Percentiles rank a stretch among this genome's conserved stretches.
Evolutionary conservation across 257 asterid species (phyloP).

Genomic region (Penstemon barbatus): DNA sequence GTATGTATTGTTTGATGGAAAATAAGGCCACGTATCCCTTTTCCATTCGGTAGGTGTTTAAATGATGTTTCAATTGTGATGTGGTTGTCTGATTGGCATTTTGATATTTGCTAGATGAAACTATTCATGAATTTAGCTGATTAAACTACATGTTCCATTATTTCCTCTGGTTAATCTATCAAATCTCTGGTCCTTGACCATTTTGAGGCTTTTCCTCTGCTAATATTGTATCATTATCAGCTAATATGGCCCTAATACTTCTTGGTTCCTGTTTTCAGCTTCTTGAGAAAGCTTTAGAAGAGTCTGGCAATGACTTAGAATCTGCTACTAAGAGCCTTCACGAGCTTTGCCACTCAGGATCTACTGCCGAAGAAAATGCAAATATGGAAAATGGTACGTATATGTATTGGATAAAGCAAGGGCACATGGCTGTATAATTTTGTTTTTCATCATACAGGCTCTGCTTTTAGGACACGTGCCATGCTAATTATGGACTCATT

Average conservation of each 20-base stretch:
- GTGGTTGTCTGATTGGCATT: neutral
- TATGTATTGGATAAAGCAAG: constrained; percentile 13
- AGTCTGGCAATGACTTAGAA: constrained; percentile 56
- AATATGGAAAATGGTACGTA: constrained; percentile 41
- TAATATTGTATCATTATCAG: neutral
- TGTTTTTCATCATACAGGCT: neutral
- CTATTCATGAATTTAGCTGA: neutral
- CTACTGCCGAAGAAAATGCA: constrained; percentile 40
- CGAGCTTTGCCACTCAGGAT: constrained; percentile 43
- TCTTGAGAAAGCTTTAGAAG: constrained; percentile 59
- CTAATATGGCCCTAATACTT: neutral
- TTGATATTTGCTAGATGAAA: constrained; percentile 5
- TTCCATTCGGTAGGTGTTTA: no score
- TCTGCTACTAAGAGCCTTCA: constrained; percentile 54
- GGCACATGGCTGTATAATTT: constrained; percentile 3
- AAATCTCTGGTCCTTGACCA: neutral
- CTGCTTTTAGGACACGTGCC: constrained; percentile 2
- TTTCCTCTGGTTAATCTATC: neutral
- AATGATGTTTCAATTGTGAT: neutral
- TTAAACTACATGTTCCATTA: neutral
- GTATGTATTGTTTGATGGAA: no score
- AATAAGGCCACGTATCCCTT: no score
- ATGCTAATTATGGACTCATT: neutral
- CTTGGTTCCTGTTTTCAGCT: constrained; percentile 40
- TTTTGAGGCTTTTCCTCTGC: neutral